phyloP scores from a whole-genome alignment of 371 early-diverging fungal species.

The Zancudomyces culisetae region DNA sequence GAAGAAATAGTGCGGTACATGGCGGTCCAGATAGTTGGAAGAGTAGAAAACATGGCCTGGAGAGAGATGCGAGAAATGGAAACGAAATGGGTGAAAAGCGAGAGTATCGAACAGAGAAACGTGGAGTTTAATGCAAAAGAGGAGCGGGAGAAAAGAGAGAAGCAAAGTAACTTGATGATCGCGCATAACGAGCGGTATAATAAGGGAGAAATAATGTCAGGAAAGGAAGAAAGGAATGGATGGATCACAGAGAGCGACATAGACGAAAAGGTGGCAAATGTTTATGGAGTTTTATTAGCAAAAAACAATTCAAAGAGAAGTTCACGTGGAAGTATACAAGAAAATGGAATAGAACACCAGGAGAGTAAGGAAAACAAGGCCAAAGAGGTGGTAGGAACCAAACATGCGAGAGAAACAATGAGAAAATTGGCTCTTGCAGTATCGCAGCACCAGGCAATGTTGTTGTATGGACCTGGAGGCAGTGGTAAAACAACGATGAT shows the following conservation, averaged over 20 bases:
- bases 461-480: constrained; percentile 86
- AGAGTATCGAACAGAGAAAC: not conserved
- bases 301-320: not conserved
- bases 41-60: not conserved
- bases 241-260: constrained; percentile 1
- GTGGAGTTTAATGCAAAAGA: no score
- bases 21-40: constrained; percentile 1
- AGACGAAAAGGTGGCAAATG: not conserved
- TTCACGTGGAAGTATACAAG: not conserved
- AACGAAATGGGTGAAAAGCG: not conserved
- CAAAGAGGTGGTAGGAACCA: constrained; percentile 24
- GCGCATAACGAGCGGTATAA: constrained; percentile 26
- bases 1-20: not conserved
- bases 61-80: not conserved
- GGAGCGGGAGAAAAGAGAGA: no score
- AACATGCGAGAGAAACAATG: not conserved
- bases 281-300: not conserved
- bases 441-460: constrained; percentile 68
- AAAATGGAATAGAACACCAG: not conserved
- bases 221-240: constrained; percentile 1
- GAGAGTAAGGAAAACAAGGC: not conserved
- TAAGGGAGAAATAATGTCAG: constrained; percentile 11
- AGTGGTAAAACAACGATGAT: constrained; percentile 90
- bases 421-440: constrained; percentile 52
- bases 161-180: not conserved